Conservation (phyloP, 345 rosid species). For the Gossypium thurberi region DNA sequence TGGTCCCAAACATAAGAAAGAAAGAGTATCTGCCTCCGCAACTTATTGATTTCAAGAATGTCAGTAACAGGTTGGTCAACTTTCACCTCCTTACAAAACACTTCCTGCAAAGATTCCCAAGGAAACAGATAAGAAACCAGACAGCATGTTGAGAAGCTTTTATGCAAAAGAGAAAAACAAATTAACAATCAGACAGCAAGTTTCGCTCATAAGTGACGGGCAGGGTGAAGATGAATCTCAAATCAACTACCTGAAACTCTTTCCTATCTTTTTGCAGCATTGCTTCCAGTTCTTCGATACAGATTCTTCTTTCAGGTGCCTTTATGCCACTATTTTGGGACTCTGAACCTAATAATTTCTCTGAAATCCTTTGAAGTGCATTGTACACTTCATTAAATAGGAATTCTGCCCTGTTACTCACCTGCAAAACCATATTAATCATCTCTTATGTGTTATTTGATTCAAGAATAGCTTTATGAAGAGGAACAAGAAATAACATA, state of each 20-base stretch:
- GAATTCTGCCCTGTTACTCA: constrained; percentile 45
- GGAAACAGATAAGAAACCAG: constrained; percentile 7
- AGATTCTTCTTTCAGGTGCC: constrained; percentile 29
- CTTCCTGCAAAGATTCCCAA: constrained; percentile 61
- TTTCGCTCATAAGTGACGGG: background rate
- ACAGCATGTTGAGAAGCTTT: background rate
- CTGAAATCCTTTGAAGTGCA: constrained; percentile 53
- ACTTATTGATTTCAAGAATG: constrained; percentile 71
- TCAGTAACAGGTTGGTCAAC: constrained; percentile 55
- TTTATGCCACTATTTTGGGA: constrained; percentile 27
- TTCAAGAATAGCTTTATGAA: constrained; percentile 6
- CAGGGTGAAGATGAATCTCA: background rate
- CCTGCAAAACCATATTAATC: constrained; percentile 35
- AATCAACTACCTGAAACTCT: constrained; percentile 65
- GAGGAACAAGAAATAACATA: constrained; percentile 4
- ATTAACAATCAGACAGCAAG: constrained; percentile 2
- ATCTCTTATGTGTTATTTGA: constrained; percentile 9
- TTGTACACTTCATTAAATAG: constrained; percentile 56
- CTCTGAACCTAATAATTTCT: constrained; percentile 34
- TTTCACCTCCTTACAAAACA: constrained; percentile 32
- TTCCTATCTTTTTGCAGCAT: constrained; percentile 57
- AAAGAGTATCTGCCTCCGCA: constrained; percentile 69
- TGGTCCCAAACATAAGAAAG: constrained; percentile 85
- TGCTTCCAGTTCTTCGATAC: constrained; percentile 48
- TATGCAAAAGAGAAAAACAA: background rate